Conservation (phyloP, 768 basidiomycete genomes). For the Boletus rubropictus region DNA sequence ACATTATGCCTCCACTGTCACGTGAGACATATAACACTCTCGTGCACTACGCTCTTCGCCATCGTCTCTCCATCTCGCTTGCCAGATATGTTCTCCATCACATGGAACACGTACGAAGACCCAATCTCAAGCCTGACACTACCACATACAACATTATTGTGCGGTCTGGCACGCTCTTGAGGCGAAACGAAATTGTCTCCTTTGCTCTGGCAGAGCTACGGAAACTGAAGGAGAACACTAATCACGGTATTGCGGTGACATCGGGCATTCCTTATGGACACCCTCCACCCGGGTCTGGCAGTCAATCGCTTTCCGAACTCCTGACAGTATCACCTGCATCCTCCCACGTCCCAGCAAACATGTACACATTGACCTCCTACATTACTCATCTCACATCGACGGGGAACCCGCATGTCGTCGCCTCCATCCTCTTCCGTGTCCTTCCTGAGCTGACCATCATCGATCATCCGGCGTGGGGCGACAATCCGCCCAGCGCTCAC, state of each 20-base stretch:
- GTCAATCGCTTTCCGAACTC: conserved; percentile 9
- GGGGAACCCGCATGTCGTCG: conserved; percentile 42
- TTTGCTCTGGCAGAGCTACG: conserved; percentile 35
- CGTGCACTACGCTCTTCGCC: conserved; percentile 59
- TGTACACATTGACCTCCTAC: conserved; percentile 45
- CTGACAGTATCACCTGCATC: conserved; percentile 12
- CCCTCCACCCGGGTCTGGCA: neutral
- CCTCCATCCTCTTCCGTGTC: conserved; percentile 44
- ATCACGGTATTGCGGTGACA: conserved; percentile 23
- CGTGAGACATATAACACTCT: conserved; percentile 53
- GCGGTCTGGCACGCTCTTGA: conserved; percentile 48
- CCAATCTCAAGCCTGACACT: conserved; percentile 40
- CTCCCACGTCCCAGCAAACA: conserved; percentile 32
- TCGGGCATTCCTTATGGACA: conserved; percentile 1
- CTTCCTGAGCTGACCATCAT: conserved; percentile 48
- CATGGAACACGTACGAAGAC: conserved; percentile 42
- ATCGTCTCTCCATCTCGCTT: conserved; percentile 46
- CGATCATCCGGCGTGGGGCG: conserved; percentile 37
- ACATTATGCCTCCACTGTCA: conserved; percentile 32
- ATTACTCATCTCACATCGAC: conserved; percentile 48
- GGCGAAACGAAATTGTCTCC: conserved; percentile 38
- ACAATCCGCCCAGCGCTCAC: conserved; percentile 19
- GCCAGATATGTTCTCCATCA: conserved; percentile 49
- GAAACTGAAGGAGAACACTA: conserved; percentile 15
- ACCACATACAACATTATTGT: conserved; percentile 56